phyloP scores from a whole-genome alignment of 768 basidiomycete genomes.

The Mycena rosella region DNA sequence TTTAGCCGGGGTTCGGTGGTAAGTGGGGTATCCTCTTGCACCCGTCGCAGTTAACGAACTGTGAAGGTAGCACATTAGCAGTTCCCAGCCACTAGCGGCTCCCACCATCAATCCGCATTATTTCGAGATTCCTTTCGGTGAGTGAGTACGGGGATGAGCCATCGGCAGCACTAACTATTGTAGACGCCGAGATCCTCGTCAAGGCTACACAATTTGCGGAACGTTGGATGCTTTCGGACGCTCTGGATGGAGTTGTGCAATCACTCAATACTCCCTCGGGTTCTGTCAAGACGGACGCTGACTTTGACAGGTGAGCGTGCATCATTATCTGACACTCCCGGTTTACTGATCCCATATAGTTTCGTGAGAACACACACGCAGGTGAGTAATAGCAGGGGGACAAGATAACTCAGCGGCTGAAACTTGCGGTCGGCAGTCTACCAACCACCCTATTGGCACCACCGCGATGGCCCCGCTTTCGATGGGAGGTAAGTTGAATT shows the following conservation, averaged over 20 bases:
- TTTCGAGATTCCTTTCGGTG: not conserved
- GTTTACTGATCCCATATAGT: not conserved
- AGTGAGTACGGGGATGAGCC: not conserved
- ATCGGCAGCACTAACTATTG: not conserved
- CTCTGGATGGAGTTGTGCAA: not conserved
- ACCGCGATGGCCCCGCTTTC: not conserved
- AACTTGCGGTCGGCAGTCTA: not conserved
- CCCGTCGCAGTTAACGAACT: no score
- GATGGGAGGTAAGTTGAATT: not conserved
- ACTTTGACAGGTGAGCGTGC: not conserved
- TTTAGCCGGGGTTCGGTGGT: conserved; percentile 4
- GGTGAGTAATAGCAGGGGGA: not conserved
- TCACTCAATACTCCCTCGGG: not conserved
- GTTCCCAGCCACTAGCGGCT: not conserved
- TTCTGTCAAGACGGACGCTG: not conserved
- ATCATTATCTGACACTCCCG: no score
- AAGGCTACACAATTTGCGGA: not conserved
- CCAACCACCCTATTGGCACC: not conserved
- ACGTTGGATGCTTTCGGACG: not conserved
- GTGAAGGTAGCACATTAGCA: not conserved
- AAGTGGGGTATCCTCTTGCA: not conserved
- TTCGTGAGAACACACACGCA: not conserved
- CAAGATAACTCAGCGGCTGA: not conserved
- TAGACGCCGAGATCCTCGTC: not conserved
- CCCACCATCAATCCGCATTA: not conserved